A percentile compares a stretch with the other conserved stretches of the same genome.
These are phyloP conservation scores for Brassica juncea DNA, from an alignment of 345 rosid genomes.

Conservation along the genomic window DNA sequence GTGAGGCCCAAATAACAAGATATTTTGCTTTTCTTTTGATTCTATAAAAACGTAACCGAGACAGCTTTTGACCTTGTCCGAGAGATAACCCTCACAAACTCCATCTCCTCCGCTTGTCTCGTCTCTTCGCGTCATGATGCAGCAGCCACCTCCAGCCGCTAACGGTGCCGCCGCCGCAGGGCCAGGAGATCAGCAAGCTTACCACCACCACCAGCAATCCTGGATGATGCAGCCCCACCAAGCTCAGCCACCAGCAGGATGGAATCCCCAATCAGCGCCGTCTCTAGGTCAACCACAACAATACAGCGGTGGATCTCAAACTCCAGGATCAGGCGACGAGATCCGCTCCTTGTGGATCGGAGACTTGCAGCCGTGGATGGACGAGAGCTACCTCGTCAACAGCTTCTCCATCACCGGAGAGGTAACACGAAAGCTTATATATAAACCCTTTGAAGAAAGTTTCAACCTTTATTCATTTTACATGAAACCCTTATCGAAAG, in stretches of 20 bases:
- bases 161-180: slow-evolving; percentile 41
- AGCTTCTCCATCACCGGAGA: slow-evolving; percentile 63
- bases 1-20: not conserved
- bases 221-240: slow-evolving; percentile 55
- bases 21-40: not conserved
- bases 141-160: slow-evolving; percentile 65
- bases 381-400: slow-evolving; percentile 68
- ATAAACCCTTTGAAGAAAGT: not conserved
- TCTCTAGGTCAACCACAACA: slow-evolving; percentile 53
- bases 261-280: slow-evolving; percentile 77
- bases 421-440: slow-evolving; percentile 45
- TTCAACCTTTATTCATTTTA: not conserved
- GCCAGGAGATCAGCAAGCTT: slow-evolving; percentile 45
- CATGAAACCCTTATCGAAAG: not conserved
- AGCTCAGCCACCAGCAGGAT: slow-evolving; percentile 67
- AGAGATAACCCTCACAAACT: not conserved
- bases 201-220: slow-evolving; percentile 45
- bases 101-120: not conserved
- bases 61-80: slow-evolving; percentile 10
- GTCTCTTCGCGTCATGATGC: slow-evolving; percentile 61
- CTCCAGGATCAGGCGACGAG: slow-evolving; percentile 45
- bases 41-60: slow-evolving; percentile 3
- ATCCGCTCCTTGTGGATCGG: slow-evolving; percentile 92
- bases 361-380: slow-evolving; percentile 92
- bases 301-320: slow-evolving; percentile 44